Base-by-base conservation (phyloP, 495 filamentous ascomycete species). In the Aspergillus incahuasiensis region DNA sequence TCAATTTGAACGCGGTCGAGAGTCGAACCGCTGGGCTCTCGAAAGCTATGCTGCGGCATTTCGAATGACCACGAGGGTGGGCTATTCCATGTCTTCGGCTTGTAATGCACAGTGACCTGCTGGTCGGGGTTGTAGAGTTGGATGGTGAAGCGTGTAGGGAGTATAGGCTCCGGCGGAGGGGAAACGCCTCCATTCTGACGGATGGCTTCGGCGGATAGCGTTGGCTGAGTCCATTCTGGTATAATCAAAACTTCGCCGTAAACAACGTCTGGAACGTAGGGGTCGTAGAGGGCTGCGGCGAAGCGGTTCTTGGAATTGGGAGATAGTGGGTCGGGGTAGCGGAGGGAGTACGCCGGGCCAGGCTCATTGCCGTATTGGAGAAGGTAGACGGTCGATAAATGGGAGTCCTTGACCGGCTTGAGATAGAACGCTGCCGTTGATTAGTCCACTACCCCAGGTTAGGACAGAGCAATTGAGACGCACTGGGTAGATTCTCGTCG, bases 61-160 rank as follows among this genome's bases (percentile, higher is more conserved):
- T 92, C 89, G 68, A 98, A 98, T 53, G 92, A 89, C 85, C 92
- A 98, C 46, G 79, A 80, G 20, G 89, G 82, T 22, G 83, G 85
- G 45, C 83, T 84, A 61, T 86, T 88, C 88, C 89, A 95, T 48
- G 82, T 79, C 49, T 87, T 87, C 40, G 83, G 74, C 54, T 88
- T 81, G 66, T 88, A 81, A 66, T 78, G 83, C 41, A 97, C 77
- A 0, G 74, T 52, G 24, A 97, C 74, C 57, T 87, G 76, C 68
- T 95, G 92, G 73, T 97, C 92, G 0, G 94, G 94, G 65, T 96
- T 91, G 79, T 97, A 97, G 11, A 98, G 85, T 59, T 92, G 88
- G 50, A 97, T 79, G 16, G 80, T 78, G 68, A 97, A 96, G 48
- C 80, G 79, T 41, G 82, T 82, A 1, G 94, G 94, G 32, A 92